Evolutionary conservation across 208 protist genomes (phyloP).

Genomic region (Lotmaria passim): DNA sequence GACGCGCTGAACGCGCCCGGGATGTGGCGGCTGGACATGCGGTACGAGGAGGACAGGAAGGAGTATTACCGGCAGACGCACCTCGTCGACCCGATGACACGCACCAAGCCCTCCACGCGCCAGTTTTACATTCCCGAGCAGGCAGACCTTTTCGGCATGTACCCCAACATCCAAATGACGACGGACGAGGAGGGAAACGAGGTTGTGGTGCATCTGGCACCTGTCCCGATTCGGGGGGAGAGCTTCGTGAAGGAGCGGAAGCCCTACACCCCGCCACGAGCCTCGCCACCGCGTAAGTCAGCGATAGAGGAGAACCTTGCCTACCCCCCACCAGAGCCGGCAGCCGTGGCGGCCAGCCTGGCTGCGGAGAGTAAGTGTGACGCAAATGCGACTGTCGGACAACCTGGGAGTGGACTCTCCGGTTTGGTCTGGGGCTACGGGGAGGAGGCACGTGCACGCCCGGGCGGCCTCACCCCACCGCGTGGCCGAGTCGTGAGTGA

Average conservation of each 20-base stretch:
- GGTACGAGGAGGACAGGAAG: constrained; percentile 65
- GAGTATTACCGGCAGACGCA: constrained; percentile 62
- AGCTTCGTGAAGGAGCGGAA: constrained; percentile 23
- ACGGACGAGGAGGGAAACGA: constrained; percentile 31
- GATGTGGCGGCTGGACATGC: constrained; percentile 54
- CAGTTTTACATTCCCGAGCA: constrained; percentile 52
- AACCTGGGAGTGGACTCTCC: constrained; percentile 17
- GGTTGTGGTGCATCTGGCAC: constrained; percentile 18
- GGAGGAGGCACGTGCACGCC: constrained; percentile 15
- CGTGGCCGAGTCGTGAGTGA: constrained; percentile 33
- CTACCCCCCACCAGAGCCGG: neutral
- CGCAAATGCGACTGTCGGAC: neutral
- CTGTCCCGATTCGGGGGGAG: constrained; percentile 16
- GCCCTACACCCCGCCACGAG: constrained; percentile 5
- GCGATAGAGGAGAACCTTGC: neutral
- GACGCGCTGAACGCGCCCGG: constrained; percentile 13
- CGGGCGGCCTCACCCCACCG: constrained; percentile 24
- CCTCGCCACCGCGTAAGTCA: constrained; percentile 2
- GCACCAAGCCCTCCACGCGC: constrained; percentile 35
- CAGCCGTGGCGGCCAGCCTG: neutral
- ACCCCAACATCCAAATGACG: constrained; percentile 36
- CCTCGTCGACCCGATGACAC: constrained; percentile 57
- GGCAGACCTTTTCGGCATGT: constrained; percentile 58
- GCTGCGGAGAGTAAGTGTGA: neutral
- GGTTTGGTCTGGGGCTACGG: constrained; percentile 31